Evolutionary conservation across 306 rosid genomes (phyloP), one percentile per base, ranked within the genome.

Genomic region (Medicago ruthenica): DNA sequence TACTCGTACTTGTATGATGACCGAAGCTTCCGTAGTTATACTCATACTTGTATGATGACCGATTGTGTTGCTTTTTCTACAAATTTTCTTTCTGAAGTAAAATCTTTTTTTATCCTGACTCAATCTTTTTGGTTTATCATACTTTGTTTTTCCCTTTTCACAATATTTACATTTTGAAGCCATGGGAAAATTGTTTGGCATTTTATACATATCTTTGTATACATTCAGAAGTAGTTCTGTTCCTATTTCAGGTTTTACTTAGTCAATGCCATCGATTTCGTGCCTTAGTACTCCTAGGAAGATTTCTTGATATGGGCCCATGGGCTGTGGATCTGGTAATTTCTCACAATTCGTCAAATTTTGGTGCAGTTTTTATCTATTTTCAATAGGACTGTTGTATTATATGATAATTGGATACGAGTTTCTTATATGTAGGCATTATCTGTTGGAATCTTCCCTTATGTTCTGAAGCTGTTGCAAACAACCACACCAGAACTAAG

Each of bases 321-420:
- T 96, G 99, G 99, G 99, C 99, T 55, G 99, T 96, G 73, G 99
- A 96, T 82, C 88, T 96, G 93, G 99, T 96, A 86, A 77, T 51
- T 57, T 45, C 13, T 53, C 74, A 39, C 71, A 39, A 20, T 69
- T 79, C 34, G 22, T 72, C 18, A 21, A 51, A 73, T 73, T 51
- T 15, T 79, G 27, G 59, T 66, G 69, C 62, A 37, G 44, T 70
- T 55, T 54, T 54, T 39, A 44, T 51, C 18, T 57, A 50, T 70
- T 8, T 78, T 21, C 45, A 6, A 13, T 53, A 74, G 42, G 62
- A 17, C 34, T 59, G 17, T 67, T 22, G 41, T 74, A 64, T 57
- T 67, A 68, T 76, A 74, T 57, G 67, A 71, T 72, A 7, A 61
- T 53, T 71, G 62, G 79, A 66, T 74, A 50, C 80, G 9, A 67